phyloP scores from a whole-genome alignment of 768 basidiomycete genomes.

The Hypsizygus marmoreus region DNA sequence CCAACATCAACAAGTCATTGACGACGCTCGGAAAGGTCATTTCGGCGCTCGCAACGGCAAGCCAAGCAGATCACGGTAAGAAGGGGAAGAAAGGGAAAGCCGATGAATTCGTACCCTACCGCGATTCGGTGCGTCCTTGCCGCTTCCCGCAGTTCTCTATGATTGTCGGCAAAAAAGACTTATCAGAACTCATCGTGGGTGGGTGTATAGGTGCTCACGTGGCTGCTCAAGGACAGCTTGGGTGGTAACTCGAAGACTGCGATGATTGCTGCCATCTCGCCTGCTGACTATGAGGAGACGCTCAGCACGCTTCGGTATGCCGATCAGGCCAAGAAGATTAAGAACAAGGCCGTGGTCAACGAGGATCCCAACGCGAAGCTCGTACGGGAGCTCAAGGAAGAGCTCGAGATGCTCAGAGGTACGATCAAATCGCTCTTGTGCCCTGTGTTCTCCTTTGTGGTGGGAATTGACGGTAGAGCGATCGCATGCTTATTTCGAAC shows the following conservation, averaged over 20 bases:
- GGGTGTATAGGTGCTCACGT: slow-evolving; percentile 79
- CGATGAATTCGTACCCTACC: slow-evolving; percentile 95
- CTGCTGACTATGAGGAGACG: slow-evolving; percentile 98
- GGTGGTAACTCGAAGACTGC: slow-evolving; percentile 98
- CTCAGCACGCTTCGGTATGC: slow-evolving; percentile 96
- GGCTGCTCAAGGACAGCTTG: slow-evolving; percentile 96
- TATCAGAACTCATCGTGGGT: background rate
- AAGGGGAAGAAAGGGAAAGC: slow-evolving; percentile 89
- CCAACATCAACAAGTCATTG: slow-evolving; percentile 97
- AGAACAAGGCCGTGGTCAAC: slow-evolving; percentile 99
- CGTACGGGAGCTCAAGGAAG: slow-evolving; percentile 98
- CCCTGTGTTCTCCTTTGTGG: slow-evolving; percentile 2
- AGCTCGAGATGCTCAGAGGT: slow-evolving; percentile 90
- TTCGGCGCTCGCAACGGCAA: slow-evolving; percentile 79
- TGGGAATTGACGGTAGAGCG: slow-evolving; percentile 3
- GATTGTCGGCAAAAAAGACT: no score
- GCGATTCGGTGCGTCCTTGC: slow-evolving; percentile 84
- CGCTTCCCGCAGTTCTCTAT: slow-evolving; percentile 7
- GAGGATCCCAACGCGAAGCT: slow-evolving; percentile 99
- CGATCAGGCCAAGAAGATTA: slow-evolving; percentile 99
- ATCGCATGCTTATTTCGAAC: slow-evolving; percentile 16
- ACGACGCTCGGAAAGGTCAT: slow-evolving; percentile 99
- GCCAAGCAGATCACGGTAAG: slow-evolving; percentile 62
- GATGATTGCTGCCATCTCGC: slow-evolving; percentile 98
- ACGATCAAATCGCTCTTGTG: slow-evolving; percentile 33